Evolutionary conservation across 1,284 basidiomycete genomes (phyloP), one percentile per base, ranked within the genome.

Genomic region (Fomitopsis schrenkii): DNA sequence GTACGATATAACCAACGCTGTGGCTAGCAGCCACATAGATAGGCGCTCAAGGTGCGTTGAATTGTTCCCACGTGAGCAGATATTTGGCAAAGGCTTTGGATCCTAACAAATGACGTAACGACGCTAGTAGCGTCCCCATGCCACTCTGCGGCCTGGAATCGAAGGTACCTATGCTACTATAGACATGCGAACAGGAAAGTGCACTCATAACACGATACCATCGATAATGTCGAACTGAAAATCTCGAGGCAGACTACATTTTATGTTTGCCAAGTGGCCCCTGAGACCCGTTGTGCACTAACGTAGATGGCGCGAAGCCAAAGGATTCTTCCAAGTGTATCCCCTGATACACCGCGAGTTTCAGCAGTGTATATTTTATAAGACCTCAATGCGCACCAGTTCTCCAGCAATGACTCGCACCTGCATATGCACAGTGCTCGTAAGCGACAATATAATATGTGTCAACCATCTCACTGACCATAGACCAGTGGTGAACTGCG

Each of bases 401-500:
- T 93, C 91, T 62, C 89, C 89, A 38, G 89, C 86, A 65, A 93
- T 88, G 17, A 92, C 88, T 58, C 91, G 87, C 57, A 93, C 80
- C 89, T 91, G 44, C 35, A 33, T 7, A 42, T 41, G 0, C 28
- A n/a, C 7, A 40, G 22, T 26, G 33, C 9, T 40, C 5, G 26
- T 30, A 57, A 22, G 30, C 5, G 7, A 15, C 8, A 22, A 28
- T 44, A 17, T 9, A 30, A 28, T 42, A 22, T 35, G 17, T 19
- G 17, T 26, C 10, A 22, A 35, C 8, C 2, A 38, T 46, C 3
- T 46, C 56, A 70, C 82, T 67, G 70, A 91, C 88, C 88, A 92
- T 91, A 17, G 89, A 90, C 89, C 89, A 93, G 71, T 92, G 91
- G 73, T 93, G 90, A 41, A 94, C 88, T 52, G 91, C 91, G 71